phyloP scores from a whole-genome alignment of 2,329 filamentous ascomycete species.

The Botrytis aclada region DNA sequence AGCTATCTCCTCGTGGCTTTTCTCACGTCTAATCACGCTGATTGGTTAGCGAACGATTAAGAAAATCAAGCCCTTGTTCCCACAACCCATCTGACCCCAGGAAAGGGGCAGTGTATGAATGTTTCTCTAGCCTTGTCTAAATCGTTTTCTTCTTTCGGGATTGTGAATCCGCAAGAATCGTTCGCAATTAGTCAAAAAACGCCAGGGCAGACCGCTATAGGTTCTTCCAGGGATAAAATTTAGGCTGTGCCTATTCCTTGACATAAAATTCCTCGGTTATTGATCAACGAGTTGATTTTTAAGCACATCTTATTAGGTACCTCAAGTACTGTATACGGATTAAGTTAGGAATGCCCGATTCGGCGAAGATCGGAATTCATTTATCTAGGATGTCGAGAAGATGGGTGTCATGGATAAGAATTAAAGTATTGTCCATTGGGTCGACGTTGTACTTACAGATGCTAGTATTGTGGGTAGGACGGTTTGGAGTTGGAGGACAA shows the following conservation, averaged over 20 bases:
- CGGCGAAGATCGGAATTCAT: neutral
- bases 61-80: neutral
- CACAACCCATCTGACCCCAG: neutral
- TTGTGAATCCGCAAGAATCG: neutral
- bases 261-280: neutral
- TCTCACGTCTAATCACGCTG: neutral
- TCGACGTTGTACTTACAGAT: neutral
- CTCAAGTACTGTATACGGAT: neutral
- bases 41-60: neutral
- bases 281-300: neutral
- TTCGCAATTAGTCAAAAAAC: neutral
- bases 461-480: neutral
- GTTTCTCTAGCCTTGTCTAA: conserved; percentile 7
- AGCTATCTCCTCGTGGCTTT: neutral
- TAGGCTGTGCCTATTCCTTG: neutral
- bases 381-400: neutral
- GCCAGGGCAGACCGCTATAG: neutral
- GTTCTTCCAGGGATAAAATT: neutral
- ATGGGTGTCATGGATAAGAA: neutral
- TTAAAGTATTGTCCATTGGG: neutral
- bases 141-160: neutral
- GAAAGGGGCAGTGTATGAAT: neutral
- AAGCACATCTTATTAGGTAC: neutral
- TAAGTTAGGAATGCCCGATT: no score
- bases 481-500: neutral